Evolutionary conservation across 2,329 filamentous ascomycete genomes (phyloP), one percentile per base, ranked within the genome.

Genomic region (Cladophialophora exuberans): DNA sequence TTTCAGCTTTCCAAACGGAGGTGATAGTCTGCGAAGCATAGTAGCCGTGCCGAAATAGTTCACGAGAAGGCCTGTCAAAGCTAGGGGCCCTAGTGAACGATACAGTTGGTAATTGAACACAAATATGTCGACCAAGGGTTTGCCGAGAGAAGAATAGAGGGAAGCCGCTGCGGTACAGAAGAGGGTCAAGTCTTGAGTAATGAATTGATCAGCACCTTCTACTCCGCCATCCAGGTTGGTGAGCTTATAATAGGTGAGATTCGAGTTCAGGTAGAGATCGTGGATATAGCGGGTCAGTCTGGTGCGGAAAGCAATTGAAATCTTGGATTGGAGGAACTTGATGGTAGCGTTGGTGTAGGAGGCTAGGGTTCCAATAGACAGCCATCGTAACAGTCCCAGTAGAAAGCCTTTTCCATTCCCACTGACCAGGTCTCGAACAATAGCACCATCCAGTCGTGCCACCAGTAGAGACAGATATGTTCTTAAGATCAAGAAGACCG

Each of bases 261-360:
- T 91, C 53, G 95, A 88, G 70, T 96, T 96, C 13, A 99, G 82
- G 67, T 99, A 99, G 6, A 99, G 77, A 67, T 99, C 94, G 72
- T 99, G 94, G 50, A 99, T 96, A 70, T 99, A 99, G 64, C 94
- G 81, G 1, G 94, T 99, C 11, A 99, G 80, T 9, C 94, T 85
- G 3, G 94, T 99, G 36, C 94, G 86, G 80, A 99, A 99, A 28
- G 95, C 93, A 63, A 99, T 99, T 5, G 93, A 96, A 50, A 99
- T 91, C 76, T 99, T 99, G 46, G 90, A 93, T 73, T 99, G 93
- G 60, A 99, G 81, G 74, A 89, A 99, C 73, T 97, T 97, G 79
- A 99, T 99, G 88, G 95, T 97, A 51, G 93, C 91, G 72, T 99
- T 99, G 46, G 93, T 97, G 69, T 99, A 99, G 0, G 93, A 96